Conservation (phyloP, 176 grass and related monocot genomes). For the Phragmites australis region DNA sequence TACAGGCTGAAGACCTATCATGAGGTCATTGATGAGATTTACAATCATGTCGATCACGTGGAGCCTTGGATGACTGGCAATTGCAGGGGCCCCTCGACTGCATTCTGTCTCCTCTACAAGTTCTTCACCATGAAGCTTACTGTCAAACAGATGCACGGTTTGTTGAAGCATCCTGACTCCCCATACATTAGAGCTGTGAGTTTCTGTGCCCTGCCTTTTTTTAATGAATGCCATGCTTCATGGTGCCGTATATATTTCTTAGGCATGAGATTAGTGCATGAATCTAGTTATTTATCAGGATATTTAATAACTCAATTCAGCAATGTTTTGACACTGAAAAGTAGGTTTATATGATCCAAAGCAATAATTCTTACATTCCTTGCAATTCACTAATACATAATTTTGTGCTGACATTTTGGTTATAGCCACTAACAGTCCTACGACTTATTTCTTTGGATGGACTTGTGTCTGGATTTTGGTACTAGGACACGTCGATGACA, state of each 20-base stretch:
- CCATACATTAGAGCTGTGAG: slow-evolving; percentile 97
- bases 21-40: slow-evolving; percentile 93
- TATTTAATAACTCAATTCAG: slow-evolving; percentile 15
- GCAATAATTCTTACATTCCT: neutral
- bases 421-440: slow-evolving; percentile 51
- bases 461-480: slow-evolving; percentile 50
- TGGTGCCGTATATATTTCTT: neutral
- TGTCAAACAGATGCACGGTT: slow-evolving; percentile 92
- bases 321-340: neutral
- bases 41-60: slow-evolving; percentile 82
- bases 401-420: slow-evolving; percentile 34
- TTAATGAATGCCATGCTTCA: slow-evolving; percentile 15
- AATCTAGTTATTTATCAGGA: slow-evolving; percentile 15
- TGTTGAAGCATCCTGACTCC: slow-evolving; percentile 95
- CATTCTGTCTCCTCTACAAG: slow-evolving; percentile 96
- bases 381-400: slow-evolving; percentile 14
- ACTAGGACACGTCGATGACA: slow-evolving; percentile 57
- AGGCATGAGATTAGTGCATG: slow-evolving; percentile 12
- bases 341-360: neutral
- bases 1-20: slow-evolving; percentile 88
- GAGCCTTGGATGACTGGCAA: slow-evolving; percentile 98
- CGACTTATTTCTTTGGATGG: slow-evolving; percentile 51
- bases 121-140: slow-evolving; percentile 95
- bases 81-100: slow-evolving; percentile 84
- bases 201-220: slow-evolving; percentile 27